phyloP scores from a whole-genome alignment of 2,329 filamentous ascomycete species.

The Hymenoscyphus infarciens region DNA sequence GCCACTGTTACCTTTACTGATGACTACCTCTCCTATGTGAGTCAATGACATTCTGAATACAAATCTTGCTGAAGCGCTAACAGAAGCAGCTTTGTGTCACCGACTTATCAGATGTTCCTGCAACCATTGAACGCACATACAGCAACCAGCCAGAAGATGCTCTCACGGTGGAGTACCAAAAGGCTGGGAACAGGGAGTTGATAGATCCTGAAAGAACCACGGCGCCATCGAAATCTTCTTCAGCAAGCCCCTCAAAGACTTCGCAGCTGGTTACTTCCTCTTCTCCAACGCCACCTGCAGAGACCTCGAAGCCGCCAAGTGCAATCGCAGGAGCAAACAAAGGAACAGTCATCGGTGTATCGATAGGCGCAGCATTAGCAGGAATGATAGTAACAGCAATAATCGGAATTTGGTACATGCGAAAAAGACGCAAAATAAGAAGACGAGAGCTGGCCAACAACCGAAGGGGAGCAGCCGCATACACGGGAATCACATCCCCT shows the following conservation, averaged over 20 bases:
- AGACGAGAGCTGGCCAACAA: too few species aligned
- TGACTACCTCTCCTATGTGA: not conserved
- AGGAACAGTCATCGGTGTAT: not conserved
- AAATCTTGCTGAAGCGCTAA: not conserved
- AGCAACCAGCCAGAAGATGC: not conserved
- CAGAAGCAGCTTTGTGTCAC: not conserved
- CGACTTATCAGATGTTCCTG: not conserved
- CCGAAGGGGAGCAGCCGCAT: too few species aligned
- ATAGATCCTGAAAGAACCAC: not conserved
- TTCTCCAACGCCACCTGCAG: not conserved
- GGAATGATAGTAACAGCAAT: not conserved
- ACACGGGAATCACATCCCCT: too few species aligned
- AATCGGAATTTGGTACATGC: not conserved
- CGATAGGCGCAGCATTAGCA: not conserved
- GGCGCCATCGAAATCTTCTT: not conserved
- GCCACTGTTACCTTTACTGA: not conserved
- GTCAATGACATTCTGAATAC: not conserved
- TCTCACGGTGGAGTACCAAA: not conserved
- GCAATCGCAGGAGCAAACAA: not conserved
- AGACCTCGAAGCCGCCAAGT: not conserved
- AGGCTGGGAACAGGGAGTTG: not conserved
- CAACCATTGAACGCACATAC: not conserved
- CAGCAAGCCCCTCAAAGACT: not conserved
- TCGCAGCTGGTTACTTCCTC: too few species aligned
- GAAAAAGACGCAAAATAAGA: too few species aligned